Evolutionary conservation across 768 basidiomycete genomes (phyloP).

Genomic region (Myochromella boudieri): DNA sequence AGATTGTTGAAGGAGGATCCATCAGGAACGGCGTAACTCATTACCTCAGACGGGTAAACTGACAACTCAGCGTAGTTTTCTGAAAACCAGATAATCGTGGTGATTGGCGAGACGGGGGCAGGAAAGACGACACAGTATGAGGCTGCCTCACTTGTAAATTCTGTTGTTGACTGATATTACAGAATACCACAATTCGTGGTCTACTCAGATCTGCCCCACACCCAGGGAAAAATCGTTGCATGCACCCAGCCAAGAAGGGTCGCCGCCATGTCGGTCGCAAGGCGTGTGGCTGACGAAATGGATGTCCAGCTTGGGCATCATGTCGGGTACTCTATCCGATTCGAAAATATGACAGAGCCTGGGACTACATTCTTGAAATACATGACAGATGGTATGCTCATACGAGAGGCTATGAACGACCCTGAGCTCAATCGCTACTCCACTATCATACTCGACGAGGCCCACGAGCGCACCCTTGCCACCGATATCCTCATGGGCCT

Average conservation of each 20-base stretch:
- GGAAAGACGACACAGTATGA: constrained; percentile 95
- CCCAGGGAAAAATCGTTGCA: constrained; percentile 86
- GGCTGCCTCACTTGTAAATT: neutral
- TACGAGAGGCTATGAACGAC: constrained; percentile 97
- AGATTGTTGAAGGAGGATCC: constrained; percentile 36
- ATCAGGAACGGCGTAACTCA: constrained; percentile 37
- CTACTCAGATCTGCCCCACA: constrained; percentile 90
- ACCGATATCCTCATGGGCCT: constrained; percentile 99
- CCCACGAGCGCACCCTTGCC: constrained; percentile 95
- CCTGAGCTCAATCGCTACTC: constrained; percentile 86
- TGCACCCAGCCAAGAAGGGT: constrained; percentile 97
- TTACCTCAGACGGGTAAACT: constrained; percentile 24
- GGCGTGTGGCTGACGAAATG: constrained; percentile 99
- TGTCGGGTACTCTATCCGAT: constrained; percentile 97
- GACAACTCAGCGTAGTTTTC: constrained; percentile 50
- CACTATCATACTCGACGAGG: constrained; percentile 98
- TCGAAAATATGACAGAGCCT: constrained; percentile 92
- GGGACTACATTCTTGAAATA: constrained; percentile 96
- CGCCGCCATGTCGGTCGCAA: constrained; percentile 96
- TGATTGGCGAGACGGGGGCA: constrained; percentile 93
- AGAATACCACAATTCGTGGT: constrained; percentile 97
- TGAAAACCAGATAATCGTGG: constrained; percentile 82
- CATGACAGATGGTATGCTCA: constrained; percentile 99
- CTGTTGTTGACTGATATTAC: constrained; percentile 17
- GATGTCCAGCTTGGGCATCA: constrained; percentile 93